Base-by-base conservation (phyloP, 2,329 filamentous ascomycete species). In the Colletotrichum aenigma region DNA sequence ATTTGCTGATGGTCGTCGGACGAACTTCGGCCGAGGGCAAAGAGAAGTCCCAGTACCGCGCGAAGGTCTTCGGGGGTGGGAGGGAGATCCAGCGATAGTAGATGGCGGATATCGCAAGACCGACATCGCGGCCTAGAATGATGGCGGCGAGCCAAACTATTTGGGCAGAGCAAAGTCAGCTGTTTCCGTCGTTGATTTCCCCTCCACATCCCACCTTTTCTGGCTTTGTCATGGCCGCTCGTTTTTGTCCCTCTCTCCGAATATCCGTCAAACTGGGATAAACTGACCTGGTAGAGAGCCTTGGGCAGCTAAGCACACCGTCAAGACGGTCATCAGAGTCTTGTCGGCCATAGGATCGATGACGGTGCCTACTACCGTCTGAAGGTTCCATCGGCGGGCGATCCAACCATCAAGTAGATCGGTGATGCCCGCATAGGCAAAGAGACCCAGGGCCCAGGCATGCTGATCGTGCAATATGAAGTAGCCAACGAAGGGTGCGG, bases 331-430 rank as follows among this genome's bases (percentile, higher is more conserved):
- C 97, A 99, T 98, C 78, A 99, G 90, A 10, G 92, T 91, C 87
- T 99, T 99, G 85, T 99, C 97, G 4, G 97, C 97, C 94, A 98
- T 97, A 7, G 97, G 97, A 81, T 98, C 96, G 77, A 99, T 95
- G 34, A 99, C 92, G 70, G 95, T 97, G 70, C 97, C 97, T 12
- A 98, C 95, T 2, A 99, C 96, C 1, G 97, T 98, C 84, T 97
- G 94, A 73, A 95, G 90, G 66, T 96, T 94, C 92, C 94, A 98
- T 76, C 90, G 91, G 55, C 97, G 92, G 30, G 97, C 97, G 80
- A 99, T 97, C 90, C 94, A 98, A 73, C 97, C 97, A 83, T 99
- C 97, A 4, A 98, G 90, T 8, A 98, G 88, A 82, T 99, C 97
- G 1, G 96, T 98, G 79, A 98, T 88, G 62, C 95, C 96, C 4